These are phyloP conservation scores for Fagopyrum tataricum DNA, from an alignment of 148 eudicot genomes.

Conservation along the genomic window DNA sequence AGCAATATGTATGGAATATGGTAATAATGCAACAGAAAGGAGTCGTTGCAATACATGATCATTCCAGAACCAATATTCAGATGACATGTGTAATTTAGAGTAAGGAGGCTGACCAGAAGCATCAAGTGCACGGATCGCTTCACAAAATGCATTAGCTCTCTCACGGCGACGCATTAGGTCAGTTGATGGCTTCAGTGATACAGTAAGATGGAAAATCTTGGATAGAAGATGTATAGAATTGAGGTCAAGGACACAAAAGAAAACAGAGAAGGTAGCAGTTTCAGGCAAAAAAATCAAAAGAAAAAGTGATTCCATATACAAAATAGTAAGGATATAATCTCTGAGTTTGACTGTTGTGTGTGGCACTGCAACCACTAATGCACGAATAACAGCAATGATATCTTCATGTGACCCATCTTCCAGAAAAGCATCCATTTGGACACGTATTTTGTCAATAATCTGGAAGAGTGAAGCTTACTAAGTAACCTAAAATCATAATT, in stretches of 20 bases:
- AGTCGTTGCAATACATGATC: not conserved
- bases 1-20: not conserved
- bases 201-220: constrained; percentile 78
- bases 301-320: not conserved
- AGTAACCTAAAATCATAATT: not conserved
- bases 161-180: constrained; percentile 82
- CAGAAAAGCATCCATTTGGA: constrained; percentile 98
- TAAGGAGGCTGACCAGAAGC: constrained; percentile 70
- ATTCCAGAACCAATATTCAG: not conserved
- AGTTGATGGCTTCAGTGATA: constrained; percentile 45
- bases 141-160: constrained; percentile 90
- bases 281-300: not conserved
- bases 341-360: constrained; percentile 87
- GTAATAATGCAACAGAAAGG: not conserved
- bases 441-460: constrained; percentile 94
- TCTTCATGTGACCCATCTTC: constrained; percentile 99
- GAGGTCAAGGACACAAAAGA: constrained; percentile 43
- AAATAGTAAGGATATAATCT: constrained; percentile 72
- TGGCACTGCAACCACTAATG: constrained; percentile 87
- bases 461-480: constrained; percentile 17
- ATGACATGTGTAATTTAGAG: not conserved
- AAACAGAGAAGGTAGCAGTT: not conserved
- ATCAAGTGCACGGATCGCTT: constrained; percentile 95
- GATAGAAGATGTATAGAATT: constrained; percentile 64
- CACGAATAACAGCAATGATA: constrained; percentile 80